A percentile compares a stretch with the other conserved stretches of the same genome.
Conservation (phyloP, 163 green algal genomes). For the Dunaliella salina region DNA sequence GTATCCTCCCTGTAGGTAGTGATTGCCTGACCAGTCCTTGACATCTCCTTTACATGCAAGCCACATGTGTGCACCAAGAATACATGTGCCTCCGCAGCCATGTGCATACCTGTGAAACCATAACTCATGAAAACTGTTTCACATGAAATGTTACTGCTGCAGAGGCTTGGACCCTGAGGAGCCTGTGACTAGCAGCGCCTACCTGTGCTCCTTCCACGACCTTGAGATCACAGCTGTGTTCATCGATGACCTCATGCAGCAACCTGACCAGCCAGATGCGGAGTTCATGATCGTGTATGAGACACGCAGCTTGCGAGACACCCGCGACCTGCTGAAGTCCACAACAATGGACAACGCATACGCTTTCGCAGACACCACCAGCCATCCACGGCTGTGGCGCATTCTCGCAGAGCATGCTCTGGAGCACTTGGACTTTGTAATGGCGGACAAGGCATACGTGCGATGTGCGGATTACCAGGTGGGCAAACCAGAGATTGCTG, state of each 20-base stretch:
- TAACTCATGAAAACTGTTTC: no score
- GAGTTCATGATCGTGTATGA: constrained; percentile 64
- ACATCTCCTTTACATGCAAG: no score
- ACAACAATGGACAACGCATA: constrained; percentile 57
- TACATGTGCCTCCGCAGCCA: no score
- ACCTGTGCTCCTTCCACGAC: constrained; percentile 67
- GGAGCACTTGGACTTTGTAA: constrained; percentile 57
- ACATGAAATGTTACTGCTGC: neutral
- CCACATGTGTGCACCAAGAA: no score
- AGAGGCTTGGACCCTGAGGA: constrained; percentile 59
- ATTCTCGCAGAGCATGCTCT: constrained; percentile 74
- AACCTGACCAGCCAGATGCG: constrained; percentile 58
- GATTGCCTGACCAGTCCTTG: no score
- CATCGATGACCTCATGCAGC: constrained; percentile 69
- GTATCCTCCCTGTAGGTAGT: no score
- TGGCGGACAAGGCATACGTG: constrained; percentile 75
- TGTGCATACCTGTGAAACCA: no score
- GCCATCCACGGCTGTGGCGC: constrained; percentile 66
- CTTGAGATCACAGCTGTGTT: constrained; percentile 64
- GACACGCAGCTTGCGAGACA: constrained; percentile 51
- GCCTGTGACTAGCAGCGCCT: constrained; percentile 48
- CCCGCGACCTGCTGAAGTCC: constrained; percentile 52
- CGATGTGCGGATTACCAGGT: constrained; percentile 53
- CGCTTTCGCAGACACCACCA: constrained; percentile 65
- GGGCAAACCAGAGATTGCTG: neutral